phyloP scores from a whole-genome alignment of 192 early-diverging fungal genomes.

The Backusella sp. region DNA sequence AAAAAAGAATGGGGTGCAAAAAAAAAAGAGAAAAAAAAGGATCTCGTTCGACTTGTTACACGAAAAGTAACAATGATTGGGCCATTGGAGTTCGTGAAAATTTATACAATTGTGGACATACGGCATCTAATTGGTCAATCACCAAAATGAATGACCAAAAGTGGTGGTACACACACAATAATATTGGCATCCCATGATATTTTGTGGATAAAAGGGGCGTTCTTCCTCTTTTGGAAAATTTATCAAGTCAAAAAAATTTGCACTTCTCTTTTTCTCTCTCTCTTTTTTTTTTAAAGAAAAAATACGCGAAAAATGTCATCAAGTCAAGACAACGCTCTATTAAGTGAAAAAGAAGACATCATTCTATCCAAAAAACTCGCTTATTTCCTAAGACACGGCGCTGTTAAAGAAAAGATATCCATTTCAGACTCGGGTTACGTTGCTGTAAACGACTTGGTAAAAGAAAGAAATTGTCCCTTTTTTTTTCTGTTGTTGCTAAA shows the following conservation, averaged over 20 bases:
- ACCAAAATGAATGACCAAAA: background rate
- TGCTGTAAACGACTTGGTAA: conserved; percentile 61
- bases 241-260: background rate
- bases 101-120: background rate
- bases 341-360: background rate
- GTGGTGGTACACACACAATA: background rate
- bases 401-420: conserved; percentile 68
- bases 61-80: background rate
- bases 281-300: background rate
- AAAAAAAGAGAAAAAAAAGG: background rate
- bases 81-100: background rate
- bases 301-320: background rate
- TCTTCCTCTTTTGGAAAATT: background rate
- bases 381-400: conserved; percentile 84
- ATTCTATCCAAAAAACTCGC: conserved; percentile 75
- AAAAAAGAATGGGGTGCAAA: conserved; percentile 9
- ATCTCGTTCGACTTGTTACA: background rate
- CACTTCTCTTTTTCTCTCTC: background rate
- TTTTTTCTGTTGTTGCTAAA: background rate
- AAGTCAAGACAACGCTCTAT: background rate
- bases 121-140: background rate
- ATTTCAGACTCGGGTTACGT: conserved; percentile 81
- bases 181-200: background rate
- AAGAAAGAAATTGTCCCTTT: background rate
- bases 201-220: background rate